Conservation (phyloP, 345 rosid species). For the Sisymbrium altissimum region DNA sequence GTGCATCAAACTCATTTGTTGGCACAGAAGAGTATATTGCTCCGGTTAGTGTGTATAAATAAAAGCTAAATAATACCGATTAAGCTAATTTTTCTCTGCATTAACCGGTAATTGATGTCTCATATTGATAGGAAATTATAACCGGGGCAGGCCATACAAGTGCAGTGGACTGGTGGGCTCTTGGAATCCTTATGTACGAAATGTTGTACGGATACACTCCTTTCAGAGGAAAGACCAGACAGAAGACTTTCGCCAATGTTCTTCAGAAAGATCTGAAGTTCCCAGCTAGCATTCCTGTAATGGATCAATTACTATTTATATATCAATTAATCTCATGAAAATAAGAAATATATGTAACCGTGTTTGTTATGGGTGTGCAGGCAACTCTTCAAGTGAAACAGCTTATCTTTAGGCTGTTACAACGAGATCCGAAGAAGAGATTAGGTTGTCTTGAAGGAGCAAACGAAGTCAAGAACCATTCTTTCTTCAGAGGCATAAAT, state of each 20-base stretch:
- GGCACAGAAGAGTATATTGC: conserved; percentile 99
- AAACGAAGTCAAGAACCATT: conserved; percentile 76
- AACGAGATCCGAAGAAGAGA: conserved; percentile 81
- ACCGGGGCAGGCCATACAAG: conserved; percentile 87
- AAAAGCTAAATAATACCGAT: not conserved
- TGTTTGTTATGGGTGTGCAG: conserved; percentile 37
- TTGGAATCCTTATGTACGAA: conserved; percentile 89
- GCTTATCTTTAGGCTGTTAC: conserved; percentile 66
- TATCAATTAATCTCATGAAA: not conserved
- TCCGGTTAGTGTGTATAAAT: conserved; percentile 52
- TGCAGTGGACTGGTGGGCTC: conserved; percentile 99
- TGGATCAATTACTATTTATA: conserved; percentile 7
- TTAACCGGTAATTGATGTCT: conserved; percentile 16
- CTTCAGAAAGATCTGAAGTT: conserved; percentile 87
- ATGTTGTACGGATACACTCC: conserved; percentile 98
- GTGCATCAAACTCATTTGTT: conserved; percentile 95
- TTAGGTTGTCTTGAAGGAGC: conserved; percentile 82
- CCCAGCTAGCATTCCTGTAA: conserved; percentile 64
- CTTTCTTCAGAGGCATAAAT: conserved; percentile 71
- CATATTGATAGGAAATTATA: conserved; percentile 68
- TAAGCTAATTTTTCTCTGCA: not conserved
- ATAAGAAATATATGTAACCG: not conserved
- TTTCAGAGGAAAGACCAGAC: conserved; percentile 91
- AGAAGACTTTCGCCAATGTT: conserved; percentile 85
- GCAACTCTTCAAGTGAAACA: conserved; percentile 77